Conservation (phyloP, 176 grass and related monocot genomes). For the Bolboschoenus planiculmis region DNA sequence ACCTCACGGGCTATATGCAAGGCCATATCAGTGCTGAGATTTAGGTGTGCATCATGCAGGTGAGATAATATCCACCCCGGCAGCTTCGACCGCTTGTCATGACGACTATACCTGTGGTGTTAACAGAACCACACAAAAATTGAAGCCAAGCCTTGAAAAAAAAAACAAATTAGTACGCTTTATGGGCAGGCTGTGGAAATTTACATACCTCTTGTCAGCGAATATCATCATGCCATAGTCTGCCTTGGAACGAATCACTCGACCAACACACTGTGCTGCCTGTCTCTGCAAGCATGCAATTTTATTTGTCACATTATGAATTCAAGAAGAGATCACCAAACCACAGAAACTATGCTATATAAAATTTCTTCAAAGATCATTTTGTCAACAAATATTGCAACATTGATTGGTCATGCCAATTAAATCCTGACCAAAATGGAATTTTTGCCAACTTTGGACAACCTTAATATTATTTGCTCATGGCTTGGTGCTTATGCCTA, state of each 20-base stretch:
- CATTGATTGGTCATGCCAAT: not conserved
- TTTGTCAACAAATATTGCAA: constrained; percentile 2
- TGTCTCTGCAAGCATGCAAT: constrained; percentile 54
- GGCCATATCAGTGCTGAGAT: constrained; percentile 95
- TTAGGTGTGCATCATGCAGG: constrained; percentile 77
- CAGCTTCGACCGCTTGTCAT: constrained; percentile 89
- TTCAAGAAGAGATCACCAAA: not conserved
- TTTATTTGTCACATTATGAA: not conserved
- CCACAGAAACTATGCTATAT: not conserved
- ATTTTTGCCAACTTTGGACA: not conserved
- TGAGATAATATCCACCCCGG: constrained; percentile 97
- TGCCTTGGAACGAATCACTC: constrained; percentile 93
- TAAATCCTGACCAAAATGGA: not conserved
- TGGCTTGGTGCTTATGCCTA: not conserved
- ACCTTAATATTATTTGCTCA: not conserved
- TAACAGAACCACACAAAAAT: not conserved
- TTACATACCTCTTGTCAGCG: constrained; percentile 82
- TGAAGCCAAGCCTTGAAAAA: not conserved
- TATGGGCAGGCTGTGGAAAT: not conserved
- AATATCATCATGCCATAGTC: constrained; percentile 99
- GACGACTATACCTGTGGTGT: constrained; percentile 61
- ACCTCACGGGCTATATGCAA: constrained; percentile 95
- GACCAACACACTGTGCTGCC: constrained; percentile 94
- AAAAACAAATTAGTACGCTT: not conserved
- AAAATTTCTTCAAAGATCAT: not conserved